A percentile compares a stretch with the other conserved stretches of the same genome.
Conservation (phyloP, 129 eudicot genomes). For the Lactuca saligna region DNA sequence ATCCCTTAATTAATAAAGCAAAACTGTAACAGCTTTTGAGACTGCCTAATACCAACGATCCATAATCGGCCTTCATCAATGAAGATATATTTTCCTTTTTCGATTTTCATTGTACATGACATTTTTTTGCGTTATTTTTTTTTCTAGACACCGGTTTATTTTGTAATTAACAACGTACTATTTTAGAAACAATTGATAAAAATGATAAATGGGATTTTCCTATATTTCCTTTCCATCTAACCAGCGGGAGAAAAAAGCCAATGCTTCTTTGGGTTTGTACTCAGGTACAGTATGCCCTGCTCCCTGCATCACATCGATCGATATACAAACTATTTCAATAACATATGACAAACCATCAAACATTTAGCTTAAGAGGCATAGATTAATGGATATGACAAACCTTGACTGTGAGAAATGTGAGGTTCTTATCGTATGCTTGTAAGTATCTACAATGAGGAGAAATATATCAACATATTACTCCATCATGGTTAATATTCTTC, state of each 20-base stretch:
- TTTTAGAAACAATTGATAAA: not conserved
- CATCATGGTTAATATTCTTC: too few relatives aligned
- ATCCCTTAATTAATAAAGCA: too few relatives aligned
- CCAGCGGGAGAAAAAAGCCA: slow-evolving; percentile 69
- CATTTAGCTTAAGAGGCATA: not conserved
- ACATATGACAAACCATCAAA: too few relatives aligned
- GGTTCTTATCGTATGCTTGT: slow-evolving; percentile 71
- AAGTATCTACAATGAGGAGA: slow-evolving; percentile 44
- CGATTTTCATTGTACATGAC: slow-evolving; percentile 14
- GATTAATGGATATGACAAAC: slow-evolving; percentile 37
- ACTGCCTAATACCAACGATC: not conserved
- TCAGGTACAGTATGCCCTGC: slow-evolving; percentile 92
- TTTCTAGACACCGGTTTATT: slow-evolving; percentile 13
- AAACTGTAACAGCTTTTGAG: not conserved
- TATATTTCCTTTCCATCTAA: slow-evolving; percentile 63
- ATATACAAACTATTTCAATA: not conserved
- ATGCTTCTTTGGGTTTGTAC: slow-evolving; percentile 82
- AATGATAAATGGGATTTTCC: not conserved
- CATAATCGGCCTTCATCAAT: not conserved
- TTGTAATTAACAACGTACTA: not conserved
- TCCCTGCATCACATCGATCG: slow-evolving; percentile 52
- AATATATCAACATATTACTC: not conserved
- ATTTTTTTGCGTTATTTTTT: not conserved
- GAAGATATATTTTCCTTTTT: not conserved
- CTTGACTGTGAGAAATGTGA: slow-evolving; percentile 80